Evolutionary conservation across 129 eudicot genomes (phyloP), one percentile per base, ranked within the genome.

Genomic region (Flaveria bidentis): DNA sequence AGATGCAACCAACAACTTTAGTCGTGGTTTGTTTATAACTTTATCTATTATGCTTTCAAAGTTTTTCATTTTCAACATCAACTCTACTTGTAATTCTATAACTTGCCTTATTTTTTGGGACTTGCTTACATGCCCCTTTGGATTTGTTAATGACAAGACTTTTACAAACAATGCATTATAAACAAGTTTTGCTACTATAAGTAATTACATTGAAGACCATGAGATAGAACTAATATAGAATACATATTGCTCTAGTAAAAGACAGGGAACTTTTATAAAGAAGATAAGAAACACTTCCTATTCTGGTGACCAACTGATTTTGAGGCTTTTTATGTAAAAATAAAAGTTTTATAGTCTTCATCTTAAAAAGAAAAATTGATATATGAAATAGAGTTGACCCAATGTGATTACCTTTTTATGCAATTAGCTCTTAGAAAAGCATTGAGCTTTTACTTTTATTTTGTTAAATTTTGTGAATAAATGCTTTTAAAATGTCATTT

Each of bases 1-100:
- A 74, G 69, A 73, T 5, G 93, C 93, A 41, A 93, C 98, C 3
- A 9, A 88, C 55, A 78, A 85, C 77, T 93, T 93, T 61, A 84
- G 81, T 82, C 80, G 33, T 62, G 96, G 97, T 93, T 71, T 33
- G 80, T 81, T 64, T 64, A n/a, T 58, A 66, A 78, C 76, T 78
- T 71, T 52, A 36, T 28, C 41, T 33, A 20, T 20, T 18, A 76
- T 65, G 44, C 36, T 25, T 42, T 15, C 25, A 16, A 53, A 53
- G 47, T 26, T 44, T 41, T 20, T 66, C 9, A 41, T 55, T 77
- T 26, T 66, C 52, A 14, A 52, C 42, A 55, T 53, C 36, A 0
- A 30, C 36, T 30, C 36, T 30, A 3, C 36, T 15, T 1, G 9
- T 74, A 22, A 17, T 55, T 57, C 7, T 20, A 12, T 53, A 55